Evolutionary conservation across 179 eudicot genomes (phyloP).

Genomic region (Sideroxylon spinosum): DNA sequence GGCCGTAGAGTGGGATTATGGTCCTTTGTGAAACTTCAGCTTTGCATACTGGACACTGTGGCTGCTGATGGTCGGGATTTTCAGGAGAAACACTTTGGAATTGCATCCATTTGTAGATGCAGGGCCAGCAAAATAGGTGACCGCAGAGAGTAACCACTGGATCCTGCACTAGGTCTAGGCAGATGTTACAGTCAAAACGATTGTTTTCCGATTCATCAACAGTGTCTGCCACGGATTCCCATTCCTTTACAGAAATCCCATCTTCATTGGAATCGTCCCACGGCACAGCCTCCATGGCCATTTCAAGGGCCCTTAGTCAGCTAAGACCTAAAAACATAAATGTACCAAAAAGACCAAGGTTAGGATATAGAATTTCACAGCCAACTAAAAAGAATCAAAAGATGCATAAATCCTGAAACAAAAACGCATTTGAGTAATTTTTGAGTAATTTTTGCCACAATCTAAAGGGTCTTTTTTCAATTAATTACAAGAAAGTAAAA

Average conservation of each 20-base stretch:
- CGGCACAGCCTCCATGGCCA: constrained; percentile 33
- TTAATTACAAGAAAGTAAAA: no score
- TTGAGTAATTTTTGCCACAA: not conserved
- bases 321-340: constrained; percentile 12
- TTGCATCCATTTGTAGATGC: constrained; percentile 73
- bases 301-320: constrained; percentile 4
- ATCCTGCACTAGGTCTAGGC: constrained; percentile 60
- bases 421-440: not conserved
- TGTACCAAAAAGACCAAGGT: constrained; percentile 5
- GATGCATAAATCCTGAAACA: not conserved
- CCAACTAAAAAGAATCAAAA: no score
- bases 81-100: constrained; percentile 28
- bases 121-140: constrained; percentile 91
- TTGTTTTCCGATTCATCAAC: constrained; percentile 25
- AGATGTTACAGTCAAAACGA: constrained; percentile 75
- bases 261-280: constrained; percentile 19
- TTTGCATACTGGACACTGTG: constrained; percentile 85
- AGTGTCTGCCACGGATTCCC: constrained; percentile 25
- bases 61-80: constrained; percentile 26
- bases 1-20: constrained; percentile 67
- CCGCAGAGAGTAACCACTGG: constrained; percentile 88
- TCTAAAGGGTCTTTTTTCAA: not conserved
- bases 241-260: constrained; percentile 19
- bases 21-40: constrained; percentile 41
- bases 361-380: not conserved